These are phyloP conservation scores for Fusarium piperis DNA, from an alignment of 2,329 filamentous ascomycete species.

Conservation along the genomic window DNA sequence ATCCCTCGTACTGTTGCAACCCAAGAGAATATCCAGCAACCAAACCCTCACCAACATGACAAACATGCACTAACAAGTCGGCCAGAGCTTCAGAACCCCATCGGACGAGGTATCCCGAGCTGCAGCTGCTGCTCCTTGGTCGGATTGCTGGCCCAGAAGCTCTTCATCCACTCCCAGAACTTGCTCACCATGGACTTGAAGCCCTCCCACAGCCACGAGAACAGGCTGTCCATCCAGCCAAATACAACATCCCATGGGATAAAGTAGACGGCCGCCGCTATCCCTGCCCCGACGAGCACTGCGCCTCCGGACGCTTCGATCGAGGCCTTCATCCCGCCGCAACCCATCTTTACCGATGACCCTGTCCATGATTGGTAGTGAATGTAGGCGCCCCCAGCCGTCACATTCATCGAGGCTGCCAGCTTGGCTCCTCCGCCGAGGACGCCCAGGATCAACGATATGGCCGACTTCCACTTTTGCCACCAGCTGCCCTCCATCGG, in stretches of 20 bases:
- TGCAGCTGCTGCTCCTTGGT: neutral
- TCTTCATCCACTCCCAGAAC: neutral
- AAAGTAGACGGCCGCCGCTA: neutral
- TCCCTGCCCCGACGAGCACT: neutral
- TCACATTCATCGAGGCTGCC: neutral
- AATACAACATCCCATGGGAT: neutral
- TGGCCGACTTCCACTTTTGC: neutral
- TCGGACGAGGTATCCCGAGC: neutral
- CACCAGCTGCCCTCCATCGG: neutral
- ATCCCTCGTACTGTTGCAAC: neutral
- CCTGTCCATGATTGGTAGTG: neutral
- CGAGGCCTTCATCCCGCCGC: neutral
- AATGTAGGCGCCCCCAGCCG: neutral
- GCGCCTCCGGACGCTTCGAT: neutral
- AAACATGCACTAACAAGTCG: neutral
- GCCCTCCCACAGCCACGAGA: neutral
- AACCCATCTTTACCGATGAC: neutral
- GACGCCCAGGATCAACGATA: neutral
- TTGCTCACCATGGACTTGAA: neutral
- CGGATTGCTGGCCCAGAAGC: neutral
- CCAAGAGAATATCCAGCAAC: neutral
- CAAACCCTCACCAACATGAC: neutral
- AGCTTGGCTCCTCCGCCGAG: neutral
- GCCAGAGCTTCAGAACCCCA: neutral
- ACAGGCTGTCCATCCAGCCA: neutral